Base-by-base conservation (phyloP, 257 asterid species). In the Cynanchum wilfordii region DNA sequence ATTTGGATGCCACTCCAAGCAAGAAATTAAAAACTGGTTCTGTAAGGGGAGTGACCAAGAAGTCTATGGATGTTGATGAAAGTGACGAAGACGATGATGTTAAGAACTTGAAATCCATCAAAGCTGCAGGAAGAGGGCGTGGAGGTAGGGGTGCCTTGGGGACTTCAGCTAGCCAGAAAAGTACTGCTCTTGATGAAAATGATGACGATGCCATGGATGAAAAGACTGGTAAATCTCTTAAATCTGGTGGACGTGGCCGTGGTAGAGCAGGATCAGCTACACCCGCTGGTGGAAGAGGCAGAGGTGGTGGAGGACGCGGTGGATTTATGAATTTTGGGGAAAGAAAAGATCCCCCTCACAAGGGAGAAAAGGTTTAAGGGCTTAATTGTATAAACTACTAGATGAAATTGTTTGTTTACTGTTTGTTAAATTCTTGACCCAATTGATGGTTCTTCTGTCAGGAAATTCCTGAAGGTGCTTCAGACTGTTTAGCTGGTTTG, bases 271-370 rank as follows among this genome's bases (percentile, higher is more conserved):
- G 88, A 51, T 72, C 93, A 64, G 88, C 87, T 45, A 73, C 81
- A 70, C 62, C 85, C 45, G 45, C 80, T 40, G 83, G 97, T 79
- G 96, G 95, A 79, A 87, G 97, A 81, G 98, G 99, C 73, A 86
- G 97, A 79, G 96, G 97, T 77, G 92, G 98, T 81, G 96, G 96
- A 76, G 98, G 99, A 79, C 83, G 98, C 75, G 97, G 98, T 30
- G 98, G 99, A 63, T 94, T 94, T 74, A 84, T 83, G 96, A 94
- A 87, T 84, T 95, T 95, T 75, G 99, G 98, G 70, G 99, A 95
- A 84, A 92, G 99, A 85, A 90, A 92, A 83, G 97, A 90, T 87
- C 99, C 99, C 84, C 98, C 99, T 71, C 99, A 89, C 75, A 95
- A 95, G 86, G 99, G 99, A 78, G 98, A 95, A 82, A 95, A 95